Conservation (phyloP, 371 early-diverging fungal genomes). For the Cokeromyces recurvatus region DNA sequence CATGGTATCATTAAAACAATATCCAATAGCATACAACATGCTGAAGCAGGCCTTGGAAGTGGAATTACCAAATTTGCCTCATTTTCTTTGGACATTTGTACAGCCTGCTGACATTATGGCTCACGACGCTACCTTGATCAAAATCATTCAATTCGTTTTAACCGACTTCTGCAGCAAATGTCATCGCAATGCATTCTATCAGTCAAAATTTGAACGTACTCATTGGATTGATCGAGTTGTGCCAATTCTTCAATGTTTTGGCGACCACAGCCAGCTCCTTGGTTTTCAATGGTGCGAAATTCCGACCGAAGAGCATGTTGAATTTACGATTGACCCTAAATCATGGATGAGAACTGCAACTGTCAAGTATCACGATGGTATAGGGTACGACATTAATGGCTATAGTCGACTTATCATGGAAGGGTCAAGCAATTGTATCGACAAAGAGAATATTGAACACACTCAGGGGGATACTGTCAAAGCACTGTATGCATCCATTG, state of each 20-base stretch:
- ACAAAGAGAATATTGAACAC: conserved; percentile 1
- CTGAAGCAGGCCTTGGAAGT: conserved; percentile 3
- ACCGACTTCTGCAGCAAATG: conserved; percentile 12
- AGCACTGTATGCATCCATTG: conserved; percentile 9
- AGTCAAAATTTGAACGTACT: conserved; percentile 9
- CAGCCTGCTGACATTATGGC: not conserved
- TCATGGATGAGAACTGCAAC: conserved; percentile 6
- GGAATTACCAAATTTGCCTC: conserved; percentile 2
- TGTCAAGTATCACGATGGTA: conserved; percentile 10
- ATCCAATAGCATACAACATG: conserved; percentile 1
- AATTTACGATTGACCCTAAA: conserved; percentile 8
- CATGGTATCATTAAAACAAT: not conserved
- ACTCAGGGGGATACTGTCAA: conserved; percentile 7
- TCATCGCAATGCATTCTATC: conserved; percentile 4
- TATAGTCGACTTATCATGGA: conserved; percentile 9
- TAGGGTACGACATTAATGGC: conserved; percentile 6
- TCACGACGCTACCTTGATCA: conserved; percentile 1
- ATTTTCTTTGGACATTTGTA: conserved; percentile 1
- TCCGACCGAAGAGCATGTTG: conserved; percentile 11
- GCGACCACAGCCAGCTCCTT: conserved; percentile 18
- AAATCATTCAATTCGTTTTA: conserved; percentile 1
- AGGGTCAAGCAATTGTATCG: conserved; percentile 5
- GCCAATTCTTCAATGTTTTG: conserved; percentile 2
- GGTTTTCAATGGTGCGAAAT: conserved; percentile 21
- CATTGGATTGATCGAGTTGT: conserved; percentile 8